A percentile compares a stretch with the other conserved stretches of the same genome.
These are phyloP conservation scores for Hygrocybe coccinea DNA, from an alignment of 768 basidiomycete species.

Conservation along the genomic window DNA sequence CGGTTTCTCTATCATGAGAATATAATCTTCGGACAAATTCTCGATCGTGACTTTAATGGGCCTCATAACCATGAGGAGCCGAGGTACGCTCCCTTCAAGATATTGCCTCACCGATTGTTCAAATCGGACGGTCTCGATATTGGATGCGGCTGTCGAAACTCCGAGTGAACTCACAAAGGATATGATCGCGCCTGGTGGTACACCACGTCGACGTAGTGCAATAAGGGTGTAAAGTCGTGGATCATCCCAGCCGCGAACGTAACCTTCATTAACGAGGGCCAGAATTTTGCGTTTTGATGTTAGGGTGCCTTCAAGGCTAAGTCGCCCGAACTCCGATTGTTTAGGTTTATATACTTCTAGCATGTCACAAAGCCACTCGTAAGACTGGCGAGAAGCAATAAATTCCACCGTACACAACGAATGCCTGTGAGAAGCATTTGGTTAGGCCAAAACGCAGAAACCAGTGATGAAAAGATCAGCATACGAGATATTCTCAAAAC, in stretches of 20 bases:
- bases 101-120: slow-evolving; percentile 86
- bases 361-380: slow-evolving; percentile 98
- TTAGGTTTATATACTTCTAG: slow-evolving; percentile 96
- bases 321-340: slow-evolving; percentile 93
- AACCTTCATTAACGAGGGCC: slow-evolving; percentile 75
- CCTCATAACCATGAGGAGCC: slow-evolving; percentile 84
- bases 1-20: slow-evolving; percentile 80
- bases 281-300: slow-evolving; percentile 96
- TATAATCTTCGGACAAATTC: slow-evolving; percentile 83
- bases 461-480: slow-evolving; percentile 31
- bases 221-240: slow-evolving; percentile 96
- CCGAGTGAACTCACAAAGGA: slow-evolving; percentile 93
- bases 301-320: slow-evolving; percentile 90
- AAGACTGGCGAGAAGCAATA: slow-evolving; percentile 90
- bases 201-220: slow-evolving; percentile 88
- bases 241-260: slow-evolving; percentile 94
- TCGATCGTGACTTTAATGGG: slow-evolving; percentile 90
- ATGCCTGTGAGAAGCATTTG: slow-evolving; percentile 52
- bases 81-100: slow-evolving; percentile 81
- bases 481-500: slow-evolving; percentile 97
- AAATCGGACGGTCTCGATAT: slow-evolving; percentile 84
- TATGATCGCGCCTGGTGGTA: slow-evolving; percentile 93
- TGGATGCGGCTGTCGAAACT: slow-evolving; percentile 78
- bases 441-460: neutral
- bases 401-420: slow-evolving; percentile 97